Conservation (phyloP, 2,329 filamentous ascomycete species). For the Arthroderma sp. region DNA sequence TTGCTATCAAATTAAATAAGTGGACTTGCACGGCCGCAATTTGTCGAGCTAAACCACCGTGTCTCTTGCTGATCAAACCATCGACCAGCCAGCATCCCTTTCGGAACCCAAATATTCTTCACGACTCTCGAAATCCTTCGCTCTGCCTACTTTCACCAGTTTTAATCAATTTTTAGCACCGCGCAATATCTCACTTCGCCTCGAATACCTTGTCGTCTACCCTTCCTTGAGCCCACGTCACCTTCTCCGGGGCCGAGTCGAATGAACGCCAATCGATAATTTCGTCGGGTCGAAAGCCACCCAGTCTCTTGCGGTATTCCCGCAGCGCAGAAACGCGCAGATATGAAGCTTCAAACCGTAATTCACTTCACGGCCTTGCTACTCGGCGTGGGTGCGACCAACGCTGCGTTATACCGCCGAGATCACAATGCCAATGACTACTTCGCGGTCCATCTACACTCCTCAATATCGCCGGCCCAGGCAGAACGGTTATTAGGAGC, state of each 20-base stretch:
- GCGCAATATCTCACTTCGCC: background rate
- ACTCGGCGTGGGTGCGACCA: slow-evolving; percentile 32
- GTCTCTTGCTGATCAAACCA: too few species aligned
- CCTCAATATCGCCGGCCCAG: slow-evolving; percentile 44
- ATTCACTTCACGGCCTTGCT: slow-evolving; percentile 13
- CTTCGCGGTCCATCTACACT: slow-evolving; percentile 76
- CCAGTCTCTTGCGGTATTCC: background rate
- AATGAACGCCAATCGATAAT: slow-evolving; percentile 4
- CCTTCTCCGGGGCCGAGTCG: background rate
- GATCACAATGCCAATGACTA: slow-evolving; percentile 77
- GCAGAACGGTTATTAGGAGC: slow-evolving; percentile 64
- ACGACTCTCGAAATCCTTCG: too few species aligned
- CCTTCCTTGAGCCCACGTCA: background rate
- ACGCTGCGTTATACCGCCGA: slow-evolving; percentile 44
- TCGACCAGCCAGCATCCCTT: too few species aligned
- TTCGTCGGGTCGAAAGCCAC: background rate
- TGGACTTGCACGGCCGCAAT: too few species aligned
- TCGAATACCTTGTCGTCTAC: background rate
- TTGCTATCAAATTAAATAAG: too few species aligned
- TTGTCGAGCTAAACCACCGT: too few species aligned
- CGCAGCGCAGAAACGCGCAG: background rate
- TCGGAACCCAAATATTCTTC: too few species aligned
- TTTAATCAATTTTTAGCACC: background rate
- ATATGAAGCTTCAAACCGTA: slow-evolving; percentile 11
- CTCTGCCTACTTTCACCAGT: background rate